phyloP scores from a whole-genome alignment of 2,329 filamentous ascomycete genomes.

The Aureobasidium melanogenum region DNA sequence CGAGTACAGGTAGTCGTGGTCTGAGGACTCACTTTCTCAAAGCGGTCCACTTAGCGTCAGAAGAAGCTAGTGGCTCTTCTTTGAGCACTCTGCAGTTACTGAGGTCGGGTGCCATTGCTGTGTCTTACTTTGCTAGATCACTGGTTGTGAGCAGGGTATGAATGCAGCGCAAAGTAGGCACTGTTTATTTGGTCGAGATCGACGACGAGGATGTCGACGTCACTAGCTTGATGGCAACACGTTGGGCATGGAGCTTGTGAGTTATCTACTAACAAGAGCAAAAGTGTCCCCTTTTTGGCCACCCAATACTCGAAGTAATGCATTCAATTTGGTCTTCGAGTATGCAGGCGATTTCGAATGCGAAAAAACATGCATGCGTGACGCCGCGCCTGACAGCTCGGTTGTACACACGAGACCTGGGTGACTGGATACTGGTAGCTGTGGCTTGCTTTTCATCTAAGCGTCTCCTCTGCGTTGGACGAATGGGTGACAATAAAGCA shows the following conservation, averaged over 20 bases:
- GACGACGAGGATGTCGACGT: neutral
- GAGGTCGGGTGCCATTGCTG: conserved; percentile 12
- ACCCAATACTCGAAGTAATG: neutral
- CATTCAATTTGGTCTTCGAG: neutral
- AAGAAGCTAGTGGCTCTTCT: conserved; percentile 17
- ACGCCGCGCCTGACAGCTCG: neutral
- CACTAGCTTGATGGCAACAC: neutral
- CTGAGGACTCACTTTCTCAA: conserved; percentile 27
- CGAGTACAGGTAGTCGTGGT: neutral
- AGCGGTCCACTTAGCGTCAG: conserved; percentile 33
- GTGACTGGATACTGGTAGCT: neutral
- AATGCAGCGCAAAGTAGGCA: neutral
- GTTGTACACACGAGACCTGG: neutral
- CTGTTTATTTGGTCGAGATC: neutral
- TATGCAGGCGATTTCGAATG: conserved; percentile 4
- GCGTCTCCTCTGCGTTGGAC: neutral
- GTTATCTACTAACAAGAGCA: neutral
- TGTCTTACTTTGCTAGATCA: neutral
- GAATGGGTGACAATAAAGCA: neutral
- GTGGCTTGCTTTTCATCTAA: neutral
- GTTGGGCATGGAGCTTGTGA: neutral
- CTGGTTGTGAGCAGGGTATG: neutral
- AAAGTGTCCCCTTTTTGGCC: neutral
- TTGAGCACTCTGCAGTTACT: conserved; percentile 16
- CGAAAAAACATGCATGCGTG: conserved; percentile 6